Percentiles rank a stretch among this genome's conserved stretches.
These are phyloP conservation scores for Stylosanthes scabra DNA, from an alignment of 331 rosid genomes.

Conservation along the genomic window DNA sequence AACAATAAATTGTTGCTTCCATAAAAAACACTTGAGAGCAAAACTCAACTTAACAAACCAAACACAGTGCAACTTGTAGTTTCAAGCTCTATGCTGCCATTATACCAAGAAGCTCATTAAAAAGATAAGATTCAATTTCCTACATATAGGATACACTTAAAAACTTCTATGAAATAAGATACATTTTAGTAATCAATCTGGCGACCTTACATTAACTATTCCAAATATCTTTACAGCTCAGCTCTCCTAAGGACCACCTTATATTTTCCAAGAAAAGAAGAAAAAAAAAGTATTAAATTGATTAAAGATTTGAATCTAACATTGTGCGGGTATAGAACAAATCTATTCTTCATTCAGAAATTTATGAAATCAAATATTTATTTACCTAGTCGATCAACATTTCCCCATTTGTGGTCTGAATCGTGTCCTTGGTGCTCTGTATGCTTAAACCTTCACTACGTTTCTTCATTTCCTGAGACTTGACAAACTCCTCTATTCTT, in stretches of 20 bases:
- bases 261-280: slow-evolving; percentile 10
- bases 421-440: slow-evolving; percentile 70
- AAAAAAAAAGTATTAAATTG: not conserved
- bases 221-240: slow-evolving; percentile 47
- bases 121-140: not conserved
- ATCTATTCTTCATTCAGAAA: slow-evolving; percentile 22
- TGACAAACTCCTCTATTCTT: slow-evolving; percentile 80
- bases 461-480: slow-evolving; percentile 73
- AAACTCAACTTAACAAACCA: too few relatives aligned
- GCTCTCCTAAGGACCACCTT: slow-evolving; percentile 24
- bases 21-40: too few relatives aligned
- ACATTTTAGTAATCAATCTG: slow-evolving; percentile 9
- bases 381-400: slow-evolving; percentile 81
- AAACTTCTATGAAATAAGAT: not conserved
- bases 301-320: slow-evolving; percentile 36
- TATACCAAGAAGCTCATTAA: not conserved
- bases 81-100: slow-evolving; percentile 6
- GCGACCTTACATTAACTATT: slow-evolving; percentile 27
- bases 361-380: not conserved
- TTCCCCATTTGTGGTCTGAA: slow-evolving; percentile 75
- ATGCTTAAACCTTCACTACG: slow-evolving; percentile 51
- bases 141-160: not conserved
- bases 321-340: not conserved
- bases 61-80: not conserved
- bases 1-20: too few relatives aligned